Evolutionary conservation across 305 asterid species (phyloP), one percentile per base, ranked within the genome.

Genomic region (Rubia peregrina): DNA sequence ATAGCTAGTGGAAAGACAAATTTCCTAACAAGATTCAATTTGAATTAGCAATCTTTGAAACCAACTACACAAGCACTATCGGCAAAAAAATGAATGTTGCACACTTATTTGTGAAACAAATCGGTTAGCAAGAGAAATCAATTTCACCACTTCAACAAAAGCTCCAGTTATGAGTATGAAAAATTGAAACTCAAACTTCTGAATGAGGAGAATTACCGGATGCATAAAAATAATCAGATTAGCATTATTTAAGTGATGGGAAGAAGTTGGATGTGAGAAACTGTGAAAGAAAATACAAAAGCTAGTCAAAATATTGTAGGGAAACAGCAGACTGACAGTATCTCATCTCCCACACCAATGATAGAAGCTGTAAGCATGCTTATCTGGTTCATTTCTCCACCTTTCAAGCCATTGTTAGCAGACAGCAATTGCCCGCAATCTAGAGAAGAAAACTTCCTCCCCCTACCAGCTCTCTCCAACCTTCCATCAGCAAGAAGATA

Each of bases 381-480:
- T 80, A 76, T 82, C 75, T 43, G 67, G 71, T 72, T 80, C 40
- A 73, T 71, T 80, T 79, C 82, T 74, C 83, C 85, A 65, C 44
- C 67, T 72, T 78, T 79, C 74, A 85, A 63, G 68, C 96, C 96
- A 80, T 88, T 87, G 82, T 80, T 79, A 71, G 73, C 61, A 68
- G 83, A 78, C 63, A 83, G 73, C 36, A 77, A 65, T 66, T 83
- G 78, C 72, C 73, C 78, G 67, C 43, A 48, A 4, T 16, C 75
- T 38, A 77, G 82, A 69, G 85, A 76, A 79, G 81, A 33, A 38
- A 64, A 65, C 78, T 81, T 91, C 80, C 86, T 94, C 70, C 65
- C 90, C 80, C 97, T 89, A 71, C 97, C 97, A 14, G 98, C 92
- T 84, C 96, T 86, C 82, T 94, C 98, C 77, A 87, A 75, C 77